Conservation (phyloP, 768 basidiomycete species). For the Clavulina sp. region DNA sequence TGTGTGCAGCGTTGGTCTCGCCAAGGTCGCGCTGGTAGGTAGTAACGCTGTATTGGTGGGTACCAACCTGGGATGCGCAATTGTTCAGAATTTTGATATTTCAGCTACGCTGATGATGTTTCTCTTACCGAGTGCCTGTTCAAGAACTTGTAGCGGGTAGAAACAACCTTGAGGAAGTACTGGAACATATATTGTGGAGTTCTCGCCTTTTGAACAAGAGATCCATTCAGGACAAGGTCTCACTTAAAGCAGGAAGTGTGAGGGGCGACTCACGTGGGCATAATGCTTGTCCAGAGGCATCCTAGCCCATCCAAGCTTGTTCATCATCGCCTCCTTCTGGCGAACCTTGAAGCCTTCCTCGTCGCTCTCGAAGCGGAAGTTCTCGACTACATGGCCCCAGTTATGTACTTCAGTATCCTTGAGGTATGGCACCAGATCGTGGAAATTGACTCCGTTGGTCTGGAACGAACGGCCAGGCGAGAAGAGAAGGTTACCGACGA, state of each 20-base stretch:
- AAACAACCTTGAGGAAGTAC: constrained; percentile 97
- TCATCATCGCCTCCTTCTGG: constrained; percentile 22
- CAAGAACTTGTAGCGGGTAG: constrained; percentile 80
- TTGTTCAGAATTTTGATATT: constrained; percentile 1
- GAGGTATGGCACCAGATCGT: constrained; percentile 89
- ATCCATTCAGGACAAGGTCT: constrained; percentile 18
- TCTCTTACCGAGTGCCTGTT: constrained; percentile 46
- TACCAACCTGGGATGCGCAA: constrained; percentile 54
- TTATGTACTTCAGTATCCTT: constrained; percentile 78
- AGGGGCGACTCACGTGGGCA: constrained; percentile 29
- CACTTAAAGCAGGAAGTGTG: background rate
- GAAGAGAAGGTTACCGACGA: constrained; percentile 87
- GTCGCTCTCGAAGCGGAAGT: constrained; percentile 52
- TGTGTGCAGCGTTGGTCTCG: constrained; percentile 27
- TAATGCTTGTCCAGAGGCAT: constrained; percentile 57
- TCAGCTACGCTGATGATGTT: too few relatives aligned
- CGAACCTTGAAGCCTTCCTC: constrained; percentile 6
- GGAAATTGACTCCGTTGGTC: constrained; percentile 53
- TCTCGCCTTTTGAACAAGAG: constrained; percentile 32
- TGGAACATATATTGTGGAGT: constrained; percentile 91
- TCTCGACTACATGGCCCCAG: constrained; percentile 77
- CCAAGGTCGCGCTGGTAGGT: constrained; percentile 86
- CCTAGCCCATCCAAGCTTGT: constrained; percentile 48
- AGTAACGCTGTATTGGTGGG: constrained; percentile 91
- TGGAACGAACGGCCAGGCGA: constrained; percentile 96